A percentile compares a stretch with the other conserved stretches of the same genome.
Evolutionary conservation across 805 yeast genomes (phyloP).

Genomic region (Candida sanyiensis): DNA sequence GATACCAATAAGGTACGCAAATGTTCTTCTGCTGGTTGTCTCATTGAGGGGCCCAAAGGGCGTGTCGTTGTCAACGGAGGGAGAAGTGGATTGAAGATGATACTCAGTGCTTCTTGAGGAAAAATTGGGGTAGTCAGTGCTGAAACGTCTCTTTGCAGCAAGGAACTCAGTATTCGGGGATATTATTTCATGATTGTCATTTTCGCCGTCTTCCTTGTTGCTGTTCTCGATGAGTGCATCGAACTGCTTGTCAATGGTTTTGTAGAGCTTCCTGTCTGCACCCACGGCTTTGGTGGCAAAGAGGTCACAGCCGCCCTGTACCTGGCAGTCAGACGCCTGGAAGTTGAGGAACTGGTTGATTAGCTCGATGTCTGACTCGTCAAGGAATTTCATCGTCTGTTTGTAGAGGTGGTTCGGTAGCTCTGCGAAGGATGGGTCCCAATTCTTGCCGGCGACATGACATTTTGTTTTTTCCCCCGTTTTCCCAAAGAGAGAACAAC

Average conservation of each 20-base stretch:
- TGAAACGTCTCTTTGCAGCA: constrained; percentile 37
- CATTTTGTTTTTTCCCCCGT: too few species aligned
- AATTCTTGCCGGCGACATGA: too few species aligned
- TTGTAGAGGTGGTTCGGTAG: too few species aligned
- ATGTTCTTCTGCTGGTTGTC: constrained; percentile 80
- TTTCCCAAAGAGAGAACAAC: too few species aligned
- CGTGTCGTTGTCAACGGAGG: constrained; percentile 27
- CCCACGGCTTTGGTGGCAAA: constrained; percentile 93
- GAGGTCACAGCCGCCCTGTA: constrained; percentile 86
- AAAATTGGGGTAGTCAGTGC: constrained; percentile 11
- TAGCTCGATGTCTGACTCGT: constrained; percentile 86
- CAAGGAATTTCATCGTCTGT: constrained; percentile 60
- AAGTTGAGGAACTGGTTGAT: constrained; percentile 82
- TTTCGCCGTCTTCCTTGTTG: constrained; percentile 11
- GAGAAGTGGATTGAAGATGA: constrained; percentile 6
- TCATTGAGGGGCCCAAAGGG: constrained; percentile 93
- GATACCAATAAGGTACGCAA: constrained; percentile 86
- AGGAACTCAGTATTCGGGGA: constrained; percentile 30
- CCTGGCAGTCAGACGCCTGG: constrained; percentile 66
- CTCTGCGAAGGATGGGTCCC: too few species aligned
- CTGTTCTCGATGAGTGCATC: constrained; percentile 39
- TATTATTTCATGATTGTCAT: constrained; percentile 10
- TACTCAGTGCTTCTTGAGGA: background rate
- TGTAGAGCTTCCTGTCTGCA: constrained; percentile 81
- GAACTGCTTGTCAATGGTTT: constrained; percentile 78